Evolutionary conservation across 2,329 filamentous ascomycete genomes (phyloP), one percentile per base, ranked within the genome.

Genomic region (Botrytis fabae): DNA sequence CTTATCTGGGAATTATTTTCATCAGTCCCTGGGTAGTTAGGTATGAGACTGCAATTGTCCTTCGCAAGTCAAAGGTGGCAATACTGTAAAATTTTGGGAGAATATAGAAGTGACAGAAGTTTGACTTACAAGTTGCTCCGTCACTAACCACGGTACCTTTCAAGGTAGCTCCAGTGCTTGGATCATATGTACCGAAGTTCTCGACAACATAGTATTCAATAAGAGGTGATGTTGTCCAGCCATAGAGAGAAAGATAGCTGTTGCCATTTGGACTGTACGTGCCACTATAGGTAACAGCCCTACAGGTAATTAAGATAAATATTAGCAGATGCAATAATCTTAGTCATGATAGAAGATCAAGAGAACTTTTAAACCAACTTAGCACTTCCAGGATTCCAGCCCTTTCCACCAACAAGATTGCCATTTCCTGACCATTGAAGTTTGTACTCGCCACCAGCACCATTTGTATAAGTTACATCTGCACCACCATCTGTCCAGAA

Each of bases 401-500:
- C 85, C 80, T 86, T 86, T 70, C 85, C 85, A 62, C 82, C 85
- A 25, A 86, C 84, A 76, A 85, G 85, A 80, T 86, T 84, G 25
- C 75, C 76, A 76, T 83, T 85, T 48, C 81, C 82, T 68, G 81
- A 80, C 87, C 87, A 89, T 7, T 70, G 81, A 10, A 86, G 82
- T 75, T 82, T 84, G 83, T 88, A 89, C 74, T 80, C 79, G 38
- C 88, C 87, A 32, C 80, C 85, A 7, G 80, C 79, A 32, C 83
- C 85, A 80, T 89, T 90, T 78, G 84, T 87, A 82, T 90, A 90
- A 57, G 82, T 85, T 12, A 86, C 85, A 60, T 81, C 78, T 54
- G 82, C 84, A 4, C 66, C 48, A n/a, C 85, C 85, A 74, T 90
- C 87, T 72, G 85, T 88, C 87, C 87, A 90, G 83, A 85, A 89